Evolutionary conservation across 208 protist genomes (phyloP).

Genomic region (Leptomonas seymouri): DNA sequence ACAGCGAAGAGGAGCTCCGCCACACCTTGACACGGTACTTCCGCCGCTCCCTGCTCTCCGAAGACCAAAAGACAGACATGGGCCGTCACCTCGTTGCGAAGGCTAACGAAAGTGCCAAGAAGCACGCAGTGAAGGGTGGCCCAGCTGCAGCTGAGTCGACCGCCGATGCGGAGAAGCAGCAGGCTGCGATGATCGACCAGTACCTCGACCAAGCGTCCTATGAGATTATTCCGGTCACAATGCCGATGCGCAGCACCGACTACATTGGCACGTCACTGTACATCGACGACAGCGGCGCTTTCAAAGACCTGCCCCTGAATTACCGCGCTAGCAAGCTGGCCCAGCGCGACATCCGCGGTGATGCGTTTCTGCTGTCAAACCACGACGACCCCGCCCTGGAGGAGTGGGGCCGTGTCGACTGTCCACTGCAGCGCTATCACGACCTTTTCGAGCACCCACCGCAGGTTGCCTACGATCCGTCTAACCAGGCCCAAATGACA

Average conservation of each 20-base stretch:
- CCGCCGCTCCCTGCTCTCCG: conserved; percentile 63
- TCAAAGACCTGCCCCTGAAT: conserved; percentile 88
- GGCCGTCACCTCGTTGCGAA: conserved; percentile 56
- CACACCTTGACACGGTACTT: conserved; percentile 69
- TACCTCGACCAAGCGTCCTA: conserved; percentile 80
- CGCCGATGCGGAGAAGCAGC: conserved; percentile 32
- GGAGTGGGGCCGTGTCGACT: conserved; percentile 83
- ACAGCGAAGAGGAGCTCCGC: conserved; percentile 73
- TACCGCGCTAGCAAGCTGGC: conserved; percentile 80
- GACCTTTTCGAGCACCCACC: conserved; percentile 51
- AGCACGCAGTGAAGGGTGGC: conserved; percentile 15
- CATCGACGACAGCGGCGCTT: conserved; percentile 88
- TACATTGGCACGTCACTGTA: conserved; percentile 89
- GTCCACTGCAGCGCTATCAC: conserved; percentile 47
- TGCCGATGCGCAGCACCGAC: conserved; percentile 70
- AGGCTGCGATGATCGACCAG: conserved; percentile 65
- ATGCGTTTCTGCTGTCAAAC: conserved; percentile 87
- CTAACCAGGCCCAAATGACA: conserved; percentile 74
- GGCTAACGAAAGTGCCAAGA: conserved; percentile 36
- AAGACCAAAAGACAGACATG: conserved; percentile 74
- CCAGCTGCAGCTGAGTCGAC: conserved; percentile 5
- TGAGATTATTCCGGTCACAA: conserved; percentile 88
- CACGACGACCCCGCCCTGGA: conserved; percentile 90
- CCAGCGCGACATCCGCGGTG: conserved; percentile 88
- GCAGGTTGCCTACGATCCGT: conserved; percentile 57